Percentiles rank a stretch among this genome's conserved stretches.
These are phyloP conservation scores for Trichoderma semiorbis DNA, from an alignment of 2,329 filamentous ascomycete species.

Conservation along the genomic window DNA sequence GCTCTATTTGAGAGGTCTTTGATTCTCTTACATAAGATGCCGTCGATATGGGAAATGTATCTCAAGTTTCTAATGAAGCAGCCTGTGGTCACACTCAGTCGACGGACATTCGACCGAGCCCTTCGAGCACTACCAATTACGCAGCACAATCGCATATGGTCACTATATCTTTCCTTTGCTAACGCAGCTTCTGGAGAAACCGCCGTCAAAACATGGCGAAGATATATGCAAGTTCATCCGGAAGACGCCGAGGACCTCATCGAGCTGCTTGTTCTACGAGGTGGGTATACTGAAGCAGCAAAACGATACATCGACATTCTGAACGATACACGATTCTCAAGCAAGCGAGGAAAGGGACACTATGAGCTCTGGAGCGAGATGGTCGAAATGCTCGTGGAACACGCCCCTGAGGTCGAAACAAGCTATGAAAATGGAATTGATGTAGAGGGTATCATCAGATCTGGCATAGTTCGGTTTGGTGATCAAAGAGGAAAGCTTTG, in stretches of 20 bases:
- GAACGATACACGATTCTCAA: slow-evolving; percentile 85
- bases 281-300: slow-evolving; percentile 85
- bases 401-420: slow-evolving; percentile 81
- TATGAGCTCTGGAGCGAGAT: slow-evolving; percentile 98
- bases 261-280: slow-evolving; percentile 76
- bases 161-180: slow-evolving; percentile 84
- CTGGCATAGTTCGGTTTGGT: slow-evolving; percentile 83
- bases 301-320: slow-evolving; percentile 88
- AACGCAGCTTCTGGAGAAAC: slow-evolving; percentile 87
- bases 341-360: slow-evolving; percentile 89
- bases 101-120: slow-evolving; percentile 87
- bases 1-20: slow-evolving; percentile 88
- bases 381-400: slow-evolving; percentile 88
- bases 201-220: slow-evolving; percentile 86
- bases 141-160: slow-evolving; percentile 95
- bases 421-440: slow-evolving; percentile 79
- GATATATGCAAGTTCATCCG: slow-evolving; percentile 96
- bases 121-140: slow-evolving; percentile 88
- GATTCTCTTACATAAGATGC: slow-evolving; percentile 97
- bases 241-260: slow-evolving; percentile 96
- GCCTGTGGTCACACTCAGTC: slow-evolving; percentile 82
- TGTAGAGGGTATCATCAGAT: slow-evolving; percentile 87
- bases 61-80: slow-evolving; percentile 85
- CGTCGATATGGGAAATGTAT: slow-evolving; percentile 97
- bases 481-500: slow-evolving; percentile 94